Base-by-base conservation (phyloP, 2,329 filamentous ascomycete species). In the Cordyceps cateniannulata region DNA sequence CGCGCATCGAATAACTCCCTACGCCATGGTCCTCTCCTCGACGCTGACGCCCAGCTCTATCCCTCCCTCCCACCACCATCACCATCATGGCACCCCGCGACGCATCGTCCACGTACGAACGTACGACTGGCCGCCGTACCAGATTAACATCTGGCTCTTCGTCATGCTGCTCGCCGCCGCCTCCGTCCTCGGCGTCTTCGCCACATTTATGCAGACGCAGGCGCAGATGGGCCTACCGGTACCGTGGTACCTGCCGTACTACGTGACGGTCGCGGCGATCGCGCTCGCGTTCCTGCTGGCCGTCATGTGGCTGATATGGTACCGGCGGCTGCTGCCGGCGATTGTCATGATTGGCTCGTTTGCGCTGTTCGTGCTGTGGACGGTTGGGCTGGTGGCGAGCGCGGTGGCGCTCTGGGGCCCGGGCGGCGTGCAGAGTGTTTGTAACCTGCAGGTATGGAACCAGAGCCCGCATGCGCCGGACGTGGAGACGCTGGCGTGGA, bases 161-260 rank as follows among this genome's bases (percentile, higher is more conserved):
- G 75, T 87, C 65, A 87, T 88, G 81, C 75, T 88, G 12, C 76
- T 85, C 4, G 79, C 83, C 1, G 80, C 83, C 5, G 76, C 79
- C 59, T 80, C 79, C 58, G 81, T 87, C 63, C 77, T 89, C 45
- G 86, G 85, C 57, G 79, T 88, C 22, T 85, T 87, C 65, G 75
- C 80, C 16, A 80, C 76, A 22, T 87, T 89, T 64, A 77, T 87
- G 62, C 75, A 80, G 63, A 79, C 82, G 38, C 86, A 89, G 69
- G 69, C 79, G 45, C 80, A 81, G 62, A 72, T 88, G 12, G 64
- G 73, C 2, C 74, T 88, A 9, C 72, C 76, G 3, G 73, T 85
- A 20, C 86, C 86, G 60, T 89, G 86, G 86, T 88, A 88, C 72
- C 87, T 89, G 64, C 77, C 85, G 9, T 89, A 88, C 77, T 85